Percentiles rank a stretch among this genome's conserved stretches.
phyloP scores from a whole-genome alignment of 2,329 filamentous ascomycete genomes.

The Leptographium wingfieldii region DNA sequence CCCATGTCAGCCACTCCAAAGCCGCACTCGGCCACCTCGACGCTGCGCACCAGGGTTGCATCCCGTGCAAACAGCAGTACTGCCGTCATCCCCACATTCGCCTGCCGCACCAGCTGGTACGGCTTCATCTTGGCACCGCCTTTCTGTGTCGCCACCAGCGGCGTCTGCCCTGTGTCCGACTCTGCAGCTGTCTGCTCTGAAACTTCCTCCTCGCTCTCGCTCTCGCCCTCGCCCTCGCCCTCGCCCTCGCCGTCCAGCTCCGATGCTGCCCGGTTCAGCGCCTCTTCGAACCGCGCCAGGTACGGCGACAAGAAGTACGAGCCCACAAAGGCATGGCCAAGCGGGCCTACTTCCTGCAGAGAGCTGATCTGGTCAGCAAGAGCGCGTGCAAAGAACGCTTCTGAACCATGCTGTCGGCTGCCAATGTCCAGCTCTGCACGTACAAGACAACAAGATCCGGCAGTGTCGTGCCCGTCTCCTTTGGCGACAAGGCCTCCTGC shows the following conservation, averaged over 20 bases:
- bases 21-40: constrained; percentile 73
- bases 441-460: constrained; percentile 46
- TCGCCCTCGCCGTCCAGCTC: constrained; percentile 16
- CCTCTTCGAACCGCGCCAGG: constrained; percentile 56
- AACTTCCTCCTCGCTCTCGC: neutral
- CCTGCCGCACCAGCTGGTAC: constrained; percentile 58
- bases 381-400: neutral
- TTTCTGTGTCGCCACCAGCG: neutral
- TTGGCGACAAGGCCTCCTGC: constrained; percentile 37
- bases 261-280: constrained; percentile 55
- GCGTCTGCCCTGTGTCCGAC: neutral
- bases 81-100: constrained; percentile 79
- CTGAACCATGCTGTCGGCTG: too few species aligned
- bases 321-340: constrained; percentile 75
- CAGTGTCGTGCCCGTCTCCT: constrained; percentile 21
- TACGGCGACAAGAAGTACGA: constrained; percentile 68
- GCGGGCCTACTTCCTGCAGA: constrained; percentile 82
- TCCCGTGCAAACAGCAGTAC: constrained; percentile 73
- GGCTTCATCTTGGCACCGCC: neutral
- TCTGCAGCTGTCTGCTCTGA: neutral
- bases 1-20: constrained; percentile 82
- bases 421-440: constrained; percentile 17
- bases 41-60: constrained; percentile 42
- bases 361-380: constrained; percentile 34
- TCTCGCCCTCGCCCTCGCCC: neutral